Conservation (phyloP, 306 rosid genomes). For the Trichosanthes cucumerina region DNA sequence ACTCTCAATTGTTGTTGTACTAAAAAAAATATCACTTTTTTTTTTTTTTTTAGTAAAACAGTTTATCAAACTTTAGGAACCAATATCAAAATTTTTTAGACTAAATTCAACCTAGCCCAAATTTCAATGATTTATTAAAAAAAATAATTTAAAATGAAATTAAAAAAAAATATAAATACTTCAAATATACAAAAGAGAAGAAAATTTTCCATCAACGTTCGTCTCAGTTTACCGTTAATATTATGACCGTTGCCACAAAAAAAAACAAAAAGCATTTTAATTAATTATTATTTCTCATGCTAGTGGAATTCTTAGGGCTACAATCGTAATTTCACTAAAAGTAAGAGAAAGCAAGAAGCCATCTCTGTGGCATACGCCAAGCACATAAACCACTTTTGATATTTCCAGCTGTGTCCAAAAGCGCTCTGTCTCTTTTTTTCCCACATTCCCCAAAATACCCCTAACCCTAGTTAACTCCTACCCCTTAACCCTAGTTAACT, state of each 20-base stretch:
- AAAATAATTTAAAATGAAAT: not conserved
- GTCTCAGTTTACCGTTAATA: not conserved
- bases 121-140: not conserved
- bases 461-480: constrained; percentile 27
- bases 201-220: not conserved
- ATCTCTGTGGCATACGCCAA: constrained; percentile 21
- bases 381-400: constrained; percentile 15
- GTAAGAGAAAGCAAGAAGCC: not conserved
- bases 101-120: too few species aligned
- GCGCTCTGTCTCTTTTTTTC: constrained; percentile 1
- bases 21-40: too few species aligned
- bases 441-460: constrained; percentile 14
- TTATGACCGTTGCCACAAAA: not conserved
- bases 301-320: not conserved
- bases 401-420: constrained; percentile 66
- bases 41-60: too few species aligned
- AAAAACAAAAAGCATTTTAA: not conserved
- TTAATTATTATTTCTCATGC: not conserved
- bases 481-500: constrained; percentile 29
- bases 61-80: too few species aligned
- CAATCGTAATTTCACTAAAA: constrained; percentile 10
- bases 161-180: not conserved
- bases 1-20: too few species aligned
- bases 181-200: not conserved
- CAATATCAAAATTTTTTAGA: too few species aligned